Conservation (phyloP, 1,284 basidiomycete genomes). For the Chiua sp. region DNA sequence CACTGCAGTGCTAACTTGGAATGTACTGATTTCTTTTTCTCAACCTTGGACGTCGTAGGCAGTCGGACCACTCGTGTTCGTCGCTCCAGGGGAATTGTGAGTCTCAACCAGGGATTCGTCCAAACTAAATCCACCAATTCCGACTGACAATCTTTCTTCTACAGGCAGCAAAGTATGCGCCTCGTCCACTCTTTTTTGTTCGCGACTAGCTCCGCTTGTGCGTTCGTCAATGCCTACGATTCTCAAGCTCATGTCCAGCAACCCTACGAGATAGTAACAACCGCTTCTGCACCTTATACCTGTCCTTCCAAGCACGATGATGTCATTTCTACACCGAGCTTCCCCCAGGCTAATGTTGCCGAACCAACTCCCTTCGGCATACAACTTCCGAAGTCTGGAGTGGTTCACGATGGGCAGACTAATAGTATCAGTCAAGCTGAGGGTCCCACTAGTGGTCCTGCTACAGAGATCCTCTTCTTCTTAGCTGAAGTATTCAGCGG, state of each 20-base stretch:
- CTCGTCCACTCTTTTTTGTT: conserved; percentile 34
- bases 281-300: conserved; percentile 43
- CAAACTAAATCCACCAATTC: no score
- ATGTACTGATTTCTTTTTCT: no score
- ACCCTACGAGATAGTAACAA: conserved; percentile 30
- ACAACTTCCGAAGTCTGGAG: conserved; percentile 45
- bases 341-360: conserved; percentile 48
- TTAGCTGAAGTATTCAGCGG: conserved; percentile 33
- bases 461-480: conserved; percentile 62
- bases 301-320: conserved; percentile 51
- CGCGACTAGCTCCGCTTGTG: conserved; percentile 12
- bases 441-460: conserved; percentile 60
- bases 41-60: no score
- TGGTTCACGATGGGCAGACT: conserved; percentile 42
- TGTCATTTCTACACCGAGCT: conserved; percentile 42
- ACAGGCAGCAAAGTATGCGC: conserved; percentile 16
- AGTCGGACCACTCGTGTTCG: no score
- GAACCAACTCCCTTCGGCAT: conserved; percentile 47
- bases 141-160: no score
- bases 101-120: neutral
- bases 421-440: conserved; percentile 51
- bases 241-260: conserved; percentile 32
- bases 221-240: conserved; percentile 38
- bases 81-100: conserved; percentile 22
- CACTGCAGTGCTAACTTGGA: no score